Evolutionary conservation across 2,329 filamentous ascomycete species (phyloP), one percentile per base, ranked within the genome.

Genomic region (Apiospora aurea): DNA sequence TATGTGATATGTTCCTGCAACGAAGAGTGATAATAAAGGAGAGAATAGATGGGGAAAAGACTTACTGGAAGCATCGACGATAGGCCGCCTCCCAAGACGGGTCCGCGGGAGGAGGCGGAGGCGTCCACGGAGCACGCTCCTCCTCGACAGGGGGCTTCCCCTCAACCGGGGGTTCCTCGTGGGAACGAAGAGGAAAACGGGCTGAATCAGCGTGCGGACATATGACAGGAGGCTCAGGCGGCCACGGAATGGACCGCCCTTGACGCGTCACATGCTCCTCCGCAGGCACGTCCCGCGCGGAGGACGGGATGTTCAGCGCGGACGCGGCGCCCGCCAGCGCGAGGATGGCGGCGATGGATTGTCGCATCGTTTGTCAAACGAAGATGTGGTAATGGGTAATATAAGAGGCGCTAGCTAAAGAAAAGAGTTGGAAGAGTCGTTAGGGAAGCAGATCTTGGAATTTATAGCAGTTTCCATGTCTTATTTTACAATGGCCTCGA

Each of bases 51-150:
- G 8, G 7, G 10, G 26, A 3, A 5, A 3, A 34, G 2, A 41
- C 57, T 64, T n/a, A 64, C 57, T 16, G 41, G 34, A 64, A 64
- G 34, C 57, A 64, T 41, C 57, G 57, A 41, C 57, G 57, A 14
- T 64, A 64, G 1, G 57, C 57, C 34, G 57, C 18, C 21, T 41
- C 8, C 57, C 57, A 64, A n/a, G 57, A 4, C 34, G 18, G 18
- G 21, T 64, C 34, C 13, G 57, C 57, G 4, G 57, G 57, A 64
- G 57, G 57, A 13, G 57, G 57, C 10, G 57, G 53, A 38, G 53
- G 53, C 7, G 16, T 2, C 53, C 53, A 61, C 18, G 53, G 53
- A 10, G 16, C 53, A 7, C 29, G 51, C 8, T 57, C 53, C 2
- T 16, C 49, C n/a, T 51, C 51, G 14, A 34, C 26, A 21, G 29